A percentile compares a stretch with the other conserved stretches of the same genome.
Evolutionary conservation across 1,284 basidiomycete species (phyloP).

Genomic region (Malassezia nana): DNA sequence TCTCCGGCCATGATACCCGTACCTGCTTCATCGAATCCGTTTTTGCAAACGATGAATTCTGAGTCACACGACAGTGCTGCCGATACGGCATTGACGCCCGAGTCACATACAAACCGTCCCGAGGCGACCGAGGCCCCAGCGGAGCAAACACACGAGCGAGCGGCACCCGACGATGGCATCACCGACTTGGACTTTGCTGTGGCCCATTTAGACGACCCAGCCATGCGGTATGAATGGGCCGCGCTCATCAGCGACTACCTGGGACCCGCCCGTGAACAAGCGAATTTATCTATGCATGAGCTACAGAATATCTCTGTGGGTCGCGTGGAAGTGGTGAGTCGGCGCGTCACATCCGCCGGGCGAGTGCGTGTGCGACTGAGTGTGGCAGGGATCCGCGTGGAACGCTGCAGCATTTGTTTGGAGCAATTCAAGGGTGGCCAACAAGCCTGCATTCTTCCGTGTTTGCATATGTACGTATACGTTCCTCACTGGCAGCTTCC

Average conservation of each 20-base stretch:
- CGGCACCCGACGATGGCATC: no score
- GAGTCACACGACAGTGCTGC: no score
- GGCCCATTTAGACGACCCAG: slow-evolving; percentile 26
- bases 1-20: neutral
- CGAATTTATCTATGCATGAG: slow-evolving; percentile 38
- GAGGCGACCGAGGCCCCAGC: no score
- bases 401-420: slow-evolving; percentile 69
- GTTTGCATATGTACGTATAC: slow-evolving; percentile 54
- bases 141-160: no score
- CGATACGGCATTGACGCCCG: no score
- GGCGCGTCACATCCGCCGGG: slow-evolving; percentile 61
- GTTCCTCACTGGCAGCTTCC: slow-evolving; percentile 19
- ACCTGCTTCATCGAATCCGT: neutral
- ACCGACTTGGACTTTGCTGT: slow-evolving; percentile 45
- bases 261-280: slow-evolving; percentile 53
- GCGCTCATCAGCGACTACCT: slow-evolving; percentile 58
- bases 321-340: slow-evolving; percentile 58
- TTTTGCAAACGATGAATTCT: neutral
- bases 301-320: slow-evolving; percentile 54
- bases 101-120: no score
- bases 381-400: slow-evolving; percentile 62
- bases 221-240: slow-evolving; percentile 50
- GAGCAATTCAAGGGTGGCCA: slow-evolving; percentile 63
- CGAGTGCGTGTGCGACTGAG: slow-evolving; percentile 66
- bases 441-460: slow-evolving; percentile 57